phyloP scores from a whole-genome alignment of 2,329 filamentous ascomycete species.

The Epichloe festucae region DNA sequence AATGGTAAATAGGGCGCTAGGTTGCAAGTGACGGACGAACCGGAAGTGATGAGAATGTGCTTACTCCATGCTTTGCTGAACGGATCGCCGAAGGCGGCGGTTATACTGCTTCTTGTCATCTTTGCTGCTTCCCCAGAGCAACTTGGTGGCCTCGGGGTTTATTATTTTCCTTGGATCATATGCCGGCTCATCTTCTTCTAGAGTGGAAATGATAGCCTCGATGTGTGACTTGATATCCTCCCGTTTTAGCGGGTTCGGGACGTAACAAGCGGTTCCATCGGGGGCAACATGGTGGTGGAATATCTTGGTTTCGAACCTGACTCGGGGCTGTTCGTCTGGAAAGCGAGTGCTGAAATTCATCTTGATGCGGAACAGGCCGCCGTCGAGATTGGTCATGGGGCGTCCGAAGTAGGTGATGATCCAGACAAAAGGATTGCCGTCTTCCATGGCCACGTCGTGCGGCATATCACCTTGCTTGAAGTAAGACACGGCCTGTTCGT shows the following conservation, averaged over 20 bases:
- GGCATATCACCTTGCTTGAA: slow-evolving; percentile 61
- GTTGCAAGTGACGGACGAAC: not conserved
- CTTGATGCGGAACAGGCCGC: slow-evolving; percentile 73
- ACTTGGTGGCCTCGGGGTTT: slow-evolving; percentile 69
- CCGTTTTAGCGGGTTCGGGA: slow-evolving; percentile 40
- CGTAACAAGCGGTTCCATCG: slow-evolving; percentile 76
- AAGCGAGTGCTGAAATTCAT: slow-evolving; percentile 74
- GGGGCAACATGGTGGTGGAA: slow-evolving; percentile 80
- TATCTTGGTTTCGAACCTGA: slow-evolving; percentile 65
- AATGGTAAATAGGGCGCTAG: not conserved
- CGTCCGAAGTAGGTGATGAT: slow-evolving; percentile 76
- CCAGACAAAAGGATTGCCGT: slow-evolving; percentile 79
- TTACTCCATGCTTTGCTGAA: slow-evolving; percentile 55
- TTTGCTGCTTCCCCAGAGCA: slow-evolving; percentile 65
- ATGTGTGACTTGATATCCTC: slow-evolving; percentile 78
- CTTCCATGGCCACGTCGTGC: slow-evolving; percentile 61
- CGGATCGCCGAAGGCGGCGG: slow-evolving; percentile 63
- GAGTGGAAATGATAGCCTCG: slow-evolving; percentile 62
- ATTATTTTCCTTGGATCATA: slow-evolving; percentile 87
- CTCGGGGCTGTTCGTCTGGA: slow-evolving; percentile 76
- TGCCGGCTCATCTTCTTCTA: slow-evolving; percentile 79
- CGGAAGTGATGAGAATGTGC: slow-evolving; percentile 7
- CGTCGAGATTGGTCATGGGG: slow-evolving; percentile 87
- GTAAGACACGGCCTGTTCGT: slow-evolving; percentile 64
- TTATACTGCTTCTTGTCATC: slow-evolving; percentile 79